Conservation (phyloP, 345 rosid genomes). For the Gossypium herbaceum region DNA sequence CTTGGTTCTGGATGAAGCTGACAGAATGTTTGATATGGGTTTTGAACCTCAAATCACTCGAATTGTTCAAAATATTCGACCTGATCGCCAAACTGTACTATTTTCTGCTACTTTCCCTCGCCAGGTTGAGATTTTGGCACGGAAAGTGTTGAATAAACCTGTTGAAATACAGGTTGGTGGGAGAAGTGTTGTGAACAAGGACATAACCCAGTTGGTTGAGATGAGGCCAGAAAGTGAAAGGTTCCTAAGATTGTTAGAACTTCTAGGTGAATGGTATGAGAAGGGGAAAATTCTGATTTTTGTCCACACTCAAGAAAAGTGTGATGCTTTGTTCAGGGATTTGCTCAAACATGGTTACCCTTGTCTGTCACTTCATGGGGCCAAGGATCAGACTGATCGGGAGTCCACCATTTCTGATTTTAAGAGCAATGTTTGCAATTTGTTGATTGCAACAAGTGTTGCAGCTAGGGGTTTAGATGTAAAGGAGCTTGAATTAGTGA, state of each 20-base stretch:
- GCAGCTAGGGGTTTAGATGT: conserved; percentile 98
- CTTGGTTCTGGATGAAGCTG: conserved; percentile 97
- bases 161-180: conserved; percentile 94
- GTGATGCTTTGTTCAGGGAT: conserved; percentile 80
- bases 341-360: conserved; percentile 76
- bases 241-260: conserved; percentile 76
- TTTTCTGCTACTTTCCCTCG: conserved; percentile 98
- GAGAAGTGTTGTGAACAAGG: conserved; percentile 96
- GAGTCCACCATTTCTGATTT: conserved; percentile 91
- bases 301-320: conserved; percentile 87
- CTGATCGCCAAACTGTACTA: conserved; percentile 89
- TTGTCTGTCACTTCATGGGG: conserved; percentile 95
- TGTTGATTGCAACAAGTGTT: conserved; percentile 85
- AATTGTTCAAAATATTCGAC: conserved; percentile 90
- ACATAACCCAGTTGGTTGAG: conserved; percentile 85
- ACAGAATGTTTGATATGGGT: conserved; percentile 99
- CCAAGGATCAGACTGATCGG: conserved; percentile 92
- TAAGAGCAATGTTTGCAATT: conserved; percentile 84
- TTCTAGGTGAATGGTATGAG: conserved; percentile 95
- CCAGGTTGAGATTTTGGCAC: conserved; percentile 92
- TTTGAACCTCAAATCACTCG: conserved; percentile 94
- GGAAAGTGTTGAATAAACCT: conserved; percentile 78
- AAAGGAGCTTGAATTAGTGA: conserved; percentile 91
- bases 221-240: conserved; percentile 87
- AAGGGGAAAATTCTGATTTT: conserved; percentile 86